A percentile compares a stretch with the other conserved stretches of the same genome.
phyloP scores from a whole-genome alignment of 306 rosid species.

The Malus fusca region DNA sequence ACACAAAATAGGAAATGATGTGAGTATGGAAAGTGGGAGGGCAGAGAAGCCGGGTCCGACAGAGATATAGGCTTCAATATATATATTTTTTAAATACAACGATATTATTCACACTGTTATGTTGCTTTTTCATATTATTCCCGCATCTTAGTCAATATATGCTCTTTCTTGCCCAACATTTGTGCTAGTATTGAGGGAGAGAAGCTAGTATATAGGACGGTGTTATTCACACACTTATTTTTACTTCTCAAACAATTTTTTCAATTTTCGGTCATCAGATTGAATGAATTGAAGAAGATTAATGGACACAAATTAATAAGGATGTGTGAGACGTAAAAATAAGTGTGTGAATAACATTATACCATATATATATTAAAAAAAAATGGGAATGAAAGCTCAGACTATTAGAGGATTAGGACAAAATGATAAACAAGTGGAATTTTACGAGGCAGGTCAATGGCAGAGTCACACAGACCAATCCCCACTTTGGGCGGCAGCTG shows the following conservation, averaged over 20 bases:
- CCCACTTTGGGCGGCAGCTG: too few species aligned
- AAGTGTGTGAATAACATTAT: too few species aligned
- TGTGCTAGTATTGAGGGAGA: not conserved
- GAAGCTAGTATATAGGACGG: not conserved
- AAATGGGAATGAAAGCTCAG: not conserved
- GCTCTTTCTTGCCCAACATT: not conserved
- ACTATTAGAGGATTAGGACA: not conserved
- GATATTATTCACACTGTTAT: not conserved
- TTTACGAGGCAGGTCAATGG: not conserved
- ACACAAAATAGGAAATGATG: too few species aligned
- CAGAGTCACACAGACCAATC: not conserved
- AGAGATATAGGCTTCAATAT: not conserved
- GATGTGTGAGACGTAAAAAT: too few species aligned
- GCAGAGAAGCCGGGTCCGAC: too few species aligned
- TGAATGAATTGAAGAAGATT: too few species aligned
- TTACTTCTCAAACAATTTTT: too few species aligned
- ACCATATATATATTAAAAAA: not conserved
- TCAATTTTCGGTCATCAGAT: rapidly evolving
- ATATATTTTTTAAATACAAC: too few species aligned
- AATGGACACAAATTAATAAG: too few species aligned
- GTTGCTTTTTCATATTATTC: not conserved
- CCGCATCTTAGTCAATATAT: not conserved
- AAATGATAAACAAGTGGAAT: not conserved
- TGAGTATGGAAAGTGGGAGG: too few species aligned
- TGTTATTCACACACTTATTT: too few species aligned